A percentile compares a stretch with the other conserved stretches of the same genome.
These are phyloP conservation scores for Clitocybe nebularis DNA, from an alignment of 1,284 basidiomycete genomes.

Conservation along the genomic window DNA sequence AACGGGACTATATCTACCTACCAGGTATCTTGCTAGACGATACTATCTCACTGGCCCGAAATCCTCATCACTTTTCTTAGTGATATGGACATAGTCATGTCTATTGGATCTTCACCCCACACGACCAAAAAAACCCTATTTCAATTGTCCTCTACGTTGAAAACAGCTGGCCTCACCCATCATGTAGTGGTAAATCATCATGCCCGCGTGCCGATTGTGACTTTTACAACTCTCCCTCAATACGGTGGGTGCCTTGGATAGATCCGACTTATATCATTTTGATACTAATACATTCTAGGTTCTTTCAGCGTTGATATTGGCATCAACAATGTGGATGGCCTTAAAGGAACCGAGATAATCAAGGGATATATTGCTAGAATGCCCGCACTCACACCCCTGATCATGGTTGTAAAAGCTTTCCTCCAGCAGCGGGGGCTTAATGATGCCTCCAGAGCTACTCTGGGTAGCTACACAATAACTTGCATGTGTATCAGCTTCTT, in stretches of 20 bases:
- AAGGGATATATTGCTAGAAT: constrained; percentile 52
- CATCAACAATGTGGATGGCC: constrained; percentile 64
- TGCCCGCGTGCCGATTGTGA: constrained; percentile 32
- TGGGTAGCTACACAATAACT: constrained; percentile 74
- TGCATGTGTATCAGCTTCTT: constrained; percentile 74
- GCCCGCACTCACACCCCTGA: constrained; percentile 62
- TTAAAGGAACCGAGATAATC: constrained; percentile 56
- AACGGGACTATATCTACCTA: constrained; percentile 63
- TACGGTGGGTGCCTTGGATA: constrained; percentile 24
- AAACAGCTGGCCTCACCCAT: constrained; percentile 17
- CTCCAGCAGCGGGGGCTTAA: constrained; percentile 65
- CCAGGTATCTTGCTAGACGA: constrained; percentile 50
- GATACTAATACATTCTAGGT: constrained; percentile 32
- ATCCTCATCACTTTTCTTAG: constrained; percentile 20
- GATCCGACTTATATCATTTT: not conserved
- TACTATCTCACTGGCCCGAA: too few relatives aligned
- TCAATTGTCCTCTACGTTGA: constrained; percentile 22
- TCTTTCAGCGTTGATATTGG: constrained; percentile 66
- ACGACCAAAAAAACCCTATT: constrained; percentile 20
- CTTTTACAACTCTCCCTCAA: constrained; percentile 23
- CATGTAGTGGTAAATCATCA: constrained; percentile 22
- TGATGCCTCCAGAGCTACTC: constrained; percentile 67
- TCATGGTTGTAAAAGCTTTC: constrained; percentile 71
- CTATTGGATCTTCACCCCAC: constrained; percentile 13
- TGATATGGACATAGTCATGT: constrained; percentile 31